Conservation (phyloP, 257 asterid genomes). For the Jacaranda mimosifolia region DNA sequence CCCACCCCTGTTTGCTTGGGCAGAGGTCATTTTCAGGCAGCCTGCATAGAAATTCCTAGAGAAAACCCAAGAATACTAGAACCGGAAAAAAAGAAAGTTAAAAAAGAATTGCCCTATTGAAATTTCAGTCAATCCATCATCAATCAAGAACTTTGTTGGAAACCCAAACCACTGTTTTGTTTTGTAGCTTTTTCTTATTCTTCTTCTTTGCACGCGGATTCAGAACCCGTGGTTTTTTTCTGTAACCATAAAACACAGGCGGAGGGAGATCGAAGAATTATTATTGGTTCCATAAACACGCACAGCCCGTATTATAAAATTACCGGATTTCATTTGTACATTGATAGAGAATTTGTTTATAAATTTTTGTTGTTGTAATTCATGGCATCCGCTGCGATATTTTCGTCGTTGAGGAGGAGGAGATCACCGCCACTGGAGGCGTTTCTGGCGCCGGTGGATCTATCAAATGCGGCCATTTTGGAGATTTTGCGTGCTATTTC, state of each 20-base stretch:
- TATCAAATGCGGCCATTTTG: slow-evolving; percentile 62
- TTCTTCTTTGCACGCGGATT: slow-evolving; percentile 66
- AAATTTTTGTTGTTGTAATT: neutral
- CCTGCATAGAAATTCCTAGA: slow-evolving; percentile 48
- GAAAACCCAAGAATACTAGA: slow-evolving; percentile 24
- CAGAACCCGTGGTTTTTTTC: slow-evolving; percentile 34
- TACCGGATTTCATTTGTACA: slow-evolving; percentile 20
- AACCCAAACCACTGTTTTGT: slow-evolving; percentile 19
- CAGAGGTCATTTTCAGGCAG: slow-evolving; percentile 58
- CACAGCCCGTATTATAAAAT: neutral
- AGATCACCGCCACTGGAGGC: slow-evolving; percentile 86
- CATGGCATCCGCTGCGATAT: slow-evolving; percentile 89
- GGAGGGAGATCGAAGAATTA: slow-evolving; percentile 2
- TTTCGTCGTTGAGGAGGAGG: slow-evolving; percentile 89
- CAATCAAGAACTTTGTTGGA: slow-evolving; percentile 33
- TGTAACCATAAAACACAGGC: neutral
- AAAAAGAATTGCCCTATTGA: slow-evolving; percentile 23
- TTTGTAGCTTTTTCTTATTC: slow-evolving; percentile 23
- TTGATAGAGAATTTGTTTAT: slow-evolving; percentile 6
- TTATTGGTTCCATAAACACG: neutral
- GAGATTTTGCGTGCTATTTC: slow-evolving; percentile 59
- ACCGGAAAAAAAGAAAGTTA: neutral
- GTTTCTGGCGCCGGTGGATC: slow-evolving; percentile 83
- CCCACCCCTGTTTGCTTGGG: slow-evolving; percentile 32
- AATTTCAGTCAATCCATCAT: slow-evolving; percentile 46